Conservation (phyloP, 257 asterid genomes). For the Solanum arcanum region DNA sequence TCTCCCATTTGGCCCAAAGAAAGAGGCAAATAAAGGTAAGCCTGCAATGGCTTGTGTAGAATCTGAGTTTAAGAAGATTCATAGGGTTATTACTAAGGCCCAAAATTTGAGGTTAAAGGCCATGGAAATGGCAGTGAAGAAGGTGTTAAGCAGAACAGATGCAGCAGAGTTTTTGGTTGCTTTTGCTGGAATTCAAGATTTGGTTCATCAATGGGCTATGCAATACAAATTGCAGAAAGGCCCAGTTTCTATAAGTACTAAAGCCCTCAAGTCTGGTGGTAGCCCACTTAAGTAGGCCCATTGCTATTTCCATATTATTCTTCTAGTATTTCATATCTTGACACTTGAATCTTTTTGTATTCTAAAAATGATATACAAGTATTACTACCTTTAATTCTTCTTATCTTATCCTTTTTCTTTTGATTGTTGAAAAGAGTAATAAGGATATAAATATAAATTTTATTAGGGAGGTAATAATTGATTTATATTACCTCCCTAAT, state of each 20-base stretch:
- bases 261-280: constrained; percentile 10
- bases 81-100: constrained; percentile 58
- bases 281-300: not conserved
- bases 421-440: not conserved
- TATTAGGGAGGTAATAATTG: not conserved
- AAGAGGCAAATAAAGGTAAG: not conserved
- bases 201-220: constrained; percentile 36
- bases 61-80: constrained; percentile 58
- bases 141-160: constrained; percentile 51
- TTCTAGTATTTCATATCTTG: not conserved
- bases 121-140: constrained; percentile 49
- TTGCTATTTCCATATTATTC: not conserved
- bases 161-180: constrained; percentile 80
- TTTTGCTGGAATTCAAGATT: constrained; percentile 56
- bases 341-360: not conserved
- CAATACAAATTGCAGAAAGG: constrained; percentile 20
- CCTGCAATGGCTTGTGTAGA: constrained; percentile 21
- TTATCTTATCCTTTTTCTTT: not conserved
- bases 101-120: constrained; percentile 66
- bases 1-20: constrained; percentile 48
- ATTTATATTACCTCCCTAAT: no score
- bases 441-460: not conserved
- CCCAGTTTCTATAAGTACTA: constrained; percentile 15
- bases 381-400: not conserved
- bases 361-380: not conserved